Conservation (phyloP, 148 eudicot species). For the Rheum nobile region DNA sequence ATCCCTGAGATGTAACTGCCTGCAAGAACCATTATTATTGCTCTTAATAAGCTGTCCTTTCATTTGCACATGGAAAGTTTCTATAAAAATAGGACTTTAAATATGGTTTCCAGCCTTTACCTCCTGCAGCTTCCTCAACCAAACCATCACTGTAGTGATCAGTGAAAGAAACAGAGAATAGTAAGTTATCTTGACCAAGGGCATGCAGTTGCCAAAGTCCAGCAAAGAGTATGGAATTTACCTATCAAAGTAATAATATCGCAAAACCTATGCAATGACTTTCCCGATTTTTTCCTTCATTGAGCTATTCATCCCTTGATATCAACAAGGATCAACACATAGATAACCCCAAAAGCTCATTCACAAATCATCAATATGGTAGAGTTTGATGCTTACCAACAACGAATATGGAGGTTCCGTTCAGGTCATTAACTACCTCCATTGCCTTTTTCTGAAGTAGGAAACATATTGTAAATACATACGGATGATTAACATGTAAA, state of each 20-base stretch:
- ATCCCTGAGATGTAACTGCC: no score
- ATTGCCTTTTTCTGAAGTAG: constrained; percentile 65
- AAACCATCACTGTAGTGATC: constrained; percentile 41
- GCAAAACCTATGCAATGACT: constrained; percentile 57
- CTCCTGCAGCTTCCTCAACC: constrained; percentile 91
- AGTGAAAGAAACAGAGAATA: constrained; percentile 2
- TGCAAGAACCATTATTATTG: no score
- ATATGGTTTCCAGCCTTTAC: no score
- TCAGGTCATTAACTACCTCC: constrained; percentile 49
- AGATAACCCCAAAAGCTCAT: not conserved
- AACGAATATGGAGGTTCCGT: constrained; percentile 80
- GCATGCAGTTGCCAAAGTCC: not conserved
- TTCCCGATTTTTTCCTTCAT: constrained; percentile 53
- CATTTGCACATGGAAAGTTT: no score
- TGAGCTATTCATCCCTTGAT: constrained; percentile 50
- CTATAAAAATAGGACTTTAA: no score
- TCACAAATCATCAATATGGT: not conserved
- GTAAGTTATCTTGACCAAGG: constrained; percentile 5
- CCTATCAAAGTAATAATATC: constrained; percentile 90
- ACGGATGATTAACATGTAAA: not conserved
- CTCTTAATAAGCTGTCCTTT: no score
- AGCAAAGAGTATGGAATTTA: constrained; percentile 12
- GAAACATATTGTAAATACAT: constrained; percentile 27
- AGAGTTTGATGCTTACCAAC: constrained; percentile 44
- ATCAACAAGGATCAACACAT: constrained; percentile 7